Evolutionary conservation across 495 filamentous ascomycete species (phyloP), one percentile per base, ranked within the genome.

Genomic region (Cudoniella acicularis): DNA sequence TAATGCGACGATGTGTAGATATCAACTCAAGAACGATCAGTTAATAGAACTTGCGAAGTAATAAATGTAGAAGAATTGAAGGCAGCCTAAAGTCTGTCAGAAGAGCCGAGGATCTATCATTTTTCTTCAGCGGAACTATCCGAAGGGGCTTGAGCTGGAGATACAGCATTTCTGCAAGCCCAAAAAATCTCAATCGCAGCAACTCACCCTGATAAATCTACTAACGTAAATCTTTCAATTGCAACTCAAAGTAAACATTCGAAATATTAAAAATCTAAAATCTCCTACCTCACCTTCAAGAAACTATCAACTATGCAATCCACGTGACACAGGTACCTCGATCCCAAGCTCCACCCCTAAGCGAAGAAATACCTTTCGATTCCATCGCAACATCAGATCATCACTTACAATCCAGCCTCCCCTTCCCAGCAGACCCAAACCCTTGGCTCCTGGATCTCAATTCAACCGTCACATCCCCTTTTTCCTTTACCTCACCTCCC

Each of bases 401-500:
- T 18, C 42, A 45, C 20, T n/a, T n/a, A 45, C 42, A 10, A 49
- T 49, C 46, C 46, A 20, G 22, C 20, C 46, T 49, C 46, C 22
- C 46, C 11, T n/a, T n/a, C 10, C 17, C 18, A 55, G n/a, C 30
- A 42, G 30, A n/a, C n/a, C n/a, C n/a, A n/a, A n/a, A n/a, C n/a
- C n/a, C n/a, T n/a, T n/a, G n/a, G n/a, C n/a, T n/a, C n/a, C n/a
- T n/a, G 18, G n/a, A 16, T 17, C 45, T 22, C 56, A 54, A 52
- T 55, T 57, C 43, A 41, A 36, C n/a, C 54, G 27, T 40, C 21
- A 16, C 30, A 23, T 13, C 20, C 30, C 61, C 59, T 49, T 54
- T 54, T 41, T n/a, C 42, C 25, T 22, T 21, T n/a, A 21, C 49
- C 1, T 10, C 52, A 25, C 49, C 41, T 4, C 47, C 18, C 23